Percentiles rank a stretch among this genome's conserved stretches.
These are phyloP conservation scores for Trichoderma oligosporum DNA, from an alignment of 2,329 filamentous ascomycete genomes.

Conservation along the genomic window DNA sequence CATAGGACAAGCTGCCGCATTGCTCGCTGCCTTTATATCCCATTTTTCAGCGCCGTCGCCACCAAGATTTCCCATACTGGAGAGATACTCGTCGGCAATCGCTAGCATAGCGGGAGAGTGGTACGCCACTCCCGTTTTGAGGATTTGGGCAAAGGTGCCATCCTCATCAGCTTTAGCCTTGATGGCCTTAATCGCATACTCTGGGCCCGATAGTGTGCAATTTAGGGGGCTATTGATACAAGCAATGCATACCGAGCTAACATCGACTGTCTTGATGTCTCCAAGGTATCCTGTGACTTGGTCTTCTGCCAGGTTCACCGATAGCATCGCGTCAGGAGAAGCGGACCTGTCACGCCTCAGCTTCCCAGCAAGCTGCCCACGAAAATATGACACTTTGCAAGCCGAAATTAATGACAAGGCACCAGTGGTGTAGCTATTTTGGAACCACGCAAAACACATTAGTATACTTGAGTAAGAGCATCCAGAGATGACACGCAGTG, in stretches of 20 bases:
- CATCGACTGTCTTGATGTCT: neutral
- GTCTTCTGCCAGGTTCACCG: neutral
- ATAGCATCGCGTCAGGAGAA: conserved; percentile 9
- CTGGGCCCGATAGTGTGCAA: conserved; percentile 30
- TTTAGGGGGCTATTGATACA: conserved; percentile 31
- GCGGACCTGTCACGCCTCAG: neutral
- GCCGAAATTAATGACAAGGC: conserved; percentile 24
- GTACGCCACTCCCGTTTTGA: conserved; percentile 24
- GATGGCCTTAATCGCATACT: conserved; percentile 25
- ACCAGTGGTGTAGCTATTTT: conserved; percentile 4
- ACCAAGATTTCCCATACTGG: no score
- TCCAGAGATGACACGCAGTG: no score
- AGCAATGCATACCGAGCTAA: conserved; percentile 24
- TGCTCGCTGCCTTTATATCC: neutral
- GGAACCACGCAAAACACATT: neutral
- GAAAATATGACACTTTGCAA: conserved; percentile 36
- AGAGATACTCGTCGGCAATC: conserved; percentile 41
- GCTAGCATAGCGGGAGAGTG: conserved; percentile 25
- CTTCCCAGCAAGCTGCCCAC: conserved; percentile 27
- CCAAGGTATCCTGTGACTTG: neutral
- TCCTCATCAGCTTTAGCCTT: conserved; percentile 25
- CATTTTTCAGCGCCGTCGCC: no score
- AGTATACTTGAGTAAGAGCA: neutral
- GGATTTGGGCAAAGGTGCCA: conserved; percentile 26
- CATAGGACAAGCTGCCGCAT: neutral